phyloP scores from a whole-genome alignment of 225 moss, liverwort and hornwort species.

The Antitrichia curtipendula region DNA sequence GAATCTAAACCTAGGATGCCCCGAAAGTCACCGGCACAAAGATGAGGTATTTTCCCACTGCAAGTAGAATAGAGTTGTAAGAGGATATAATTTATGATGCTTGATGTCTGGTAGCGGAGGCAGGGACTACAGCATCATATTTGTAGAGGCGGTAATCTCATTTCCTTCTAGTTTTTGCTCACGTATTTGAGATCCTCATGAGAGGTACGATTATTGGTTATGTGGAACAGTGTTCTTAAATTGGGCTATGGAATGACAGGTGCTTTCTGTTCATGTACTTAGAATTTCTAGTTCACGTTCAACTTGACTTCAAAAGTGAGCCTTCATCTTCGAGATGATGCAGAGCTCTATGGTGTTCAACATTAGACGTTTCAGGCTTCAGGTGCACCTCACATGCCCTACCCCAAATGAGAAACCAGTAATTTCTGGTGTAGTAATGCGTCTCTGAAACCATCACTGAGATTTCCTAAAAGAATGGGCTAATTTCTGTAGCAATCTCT shows the following conservation, averaged over 20 bases:
- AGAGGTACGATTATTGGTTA: neutral
- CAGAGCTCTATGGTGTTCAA: neutral
- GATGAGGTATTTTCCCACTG: neutral
- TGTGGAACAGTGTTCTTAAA: neutral
- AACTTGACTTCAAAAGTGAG: neutral
- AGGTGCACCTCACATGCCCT: neutral
- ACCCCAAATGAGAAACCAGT: neutral
- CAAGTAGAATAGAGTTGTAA: neutral
- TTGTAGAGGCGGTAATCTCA: neutral
- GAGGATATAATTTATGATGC: neutral
- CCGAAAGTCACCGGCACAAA: too few species aligned
- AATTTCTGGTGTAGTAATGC: neutral
- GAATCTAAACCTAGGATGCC: neutral
- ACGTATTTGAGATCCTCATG: neutral
- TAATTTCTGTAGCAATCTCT: neutral
- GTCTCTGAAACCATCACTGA: neutral
- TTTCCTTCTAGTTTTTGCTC: neutral
- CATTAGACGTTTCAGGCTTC: neutral
- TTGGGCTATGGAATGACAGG: neutral
- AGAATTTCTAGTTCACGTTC: neutral
- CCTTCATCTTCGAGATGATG: neutral
- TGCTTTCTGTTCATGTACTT: neutral
- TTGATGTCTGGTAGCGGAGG: neutral
- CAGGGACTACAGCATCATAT: neutral
- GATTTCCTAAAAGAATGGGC: neutral